Conservation (phyloP, 1,284 basidiomycete species). For the Coniferiporia sulphurascens region DNA sequence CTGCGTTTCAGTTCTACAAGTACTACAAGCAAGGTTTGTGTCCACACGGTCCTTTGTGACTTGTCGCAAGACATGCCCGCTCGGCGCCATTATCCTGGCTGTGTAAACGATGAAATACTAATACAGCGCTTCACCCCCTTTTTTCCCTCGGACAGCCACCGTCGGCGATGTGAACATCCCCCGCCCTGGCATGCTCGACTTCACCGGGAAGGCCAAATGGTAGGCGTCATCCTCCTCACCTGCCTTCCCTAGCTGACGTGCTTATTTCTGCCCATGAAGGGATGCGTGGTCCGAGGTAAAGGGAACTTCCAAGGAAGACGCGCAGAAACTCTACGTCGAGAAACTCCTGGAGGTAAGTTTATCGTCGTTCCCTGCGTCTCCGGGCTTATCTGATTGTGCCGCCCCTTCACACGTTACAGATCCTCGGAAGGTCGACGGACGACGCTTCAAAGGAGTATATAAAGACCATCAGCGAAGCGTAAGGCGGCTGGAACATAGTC, state of each 20-base stretch:
- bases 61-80: no score
- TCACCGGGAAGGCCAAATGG: conserved; percentile 84
- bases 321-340: conserved; percentile 67
- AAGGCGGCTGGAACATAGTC: background rate
- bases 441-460: conserved; percentile 56
- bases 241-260: background rate
- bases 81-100: background rate
- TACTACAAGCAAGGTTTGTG: conserved; percentile 85
- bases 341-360: conserved; percentile 61
- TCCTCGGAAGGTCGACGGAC: conserved; percentile 47
- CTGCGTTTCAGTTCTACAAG: conserved; percentile 75
- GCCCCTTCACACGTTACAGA: conserved; percentile 31
- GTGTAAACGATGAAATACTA: background rate
- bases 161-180: conserved; percentile 65
- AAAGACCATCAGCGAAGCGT: conserved; percentile 54
- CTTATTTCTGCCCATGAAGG: conserved; percentile 37
- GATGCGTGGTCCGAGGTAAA: conserved; percentile 84
- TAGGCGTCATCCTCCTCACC: conserved; percentile 30
- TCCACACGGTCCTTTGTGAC: no score
- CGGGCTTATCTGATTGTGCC: background rate
- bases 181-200: conserved; percentile 72
- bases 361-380: background rate
- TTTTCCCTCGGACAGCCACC: conserved; percentile 45
- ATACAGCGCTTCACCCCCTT: background rate
- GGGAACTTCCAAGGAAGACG: conserved; percentile 68